Evolutionary conservation across 2,329 filamentous ascomycete species (phyloP).

Genomic region (Hypoxylon sp.): DNA sequence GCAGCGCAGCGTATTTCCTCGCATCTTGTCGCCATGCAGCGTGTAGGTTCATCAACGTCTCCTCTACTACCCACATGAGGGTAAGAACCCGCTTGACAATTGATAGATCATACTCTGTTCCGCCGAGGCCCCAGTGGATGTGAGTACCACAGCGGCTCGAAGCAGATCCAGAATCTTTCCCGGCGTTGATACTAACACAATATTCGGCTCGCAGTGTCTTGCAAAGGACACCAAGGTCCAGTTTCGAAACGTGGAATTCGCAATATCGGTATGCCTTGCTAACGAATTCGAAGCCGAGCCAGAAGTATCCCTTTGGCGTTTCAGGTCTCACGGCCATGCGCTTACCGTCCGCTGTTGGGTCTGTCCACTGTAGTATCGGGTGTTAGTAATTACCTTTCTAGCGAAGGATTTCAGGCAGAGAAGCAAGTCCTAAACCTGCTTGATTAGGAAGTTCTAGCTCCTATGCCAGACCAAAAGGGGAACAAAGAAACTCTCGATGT

Average conservation of each 20-base stretch:
- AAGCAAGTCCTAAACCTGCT: too few relatives aligned
- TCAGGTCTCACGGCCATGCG: constrained; percentile 36
- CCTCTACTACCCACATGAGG: constrained; percentile 39
- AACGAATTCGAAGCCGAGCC: constrained; percentile 43
- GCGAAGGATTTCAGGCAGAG: too few relatives aligned
- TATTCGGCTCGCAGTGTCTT: constrained; percentile 26
- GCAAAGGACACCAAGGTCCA: constrained; percentile 28
- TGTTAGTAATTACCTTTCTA: too few relatives aligned
- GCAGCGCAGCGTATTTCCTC: constrained; percentile 36
- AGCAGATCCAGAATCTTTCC: constrained; percentile 25
- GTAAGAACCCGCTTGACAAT: constrained; percentile 35
- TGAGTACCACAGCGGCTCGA: constrained; percentile 38
- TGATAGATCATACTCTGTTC: constrained; percentile 26
- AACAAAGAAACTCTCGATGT: too few relatives aligned
- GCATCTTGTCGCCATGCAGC: constrained; percentile 34
- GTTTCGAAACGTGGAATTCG: constrained; percentile 29
- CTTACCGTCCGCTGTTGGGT: constrained; percentile 27
- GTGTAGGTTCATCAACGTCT: constrained; percentile 36
- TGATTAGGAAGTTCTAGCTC: too few relatives aligned
- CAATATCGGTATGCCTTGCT: constrained; percentile 30
- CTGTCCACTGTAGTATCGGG: constrained; percentile 20
- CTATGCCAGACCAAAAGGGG: too few relatives aligned
- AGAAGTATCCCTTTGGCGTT: constrained; percentile 30
- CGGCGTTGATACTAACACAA: constrained; percentile 34
- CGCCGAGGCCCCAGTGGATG: constrained; percentile 38